Evolutionary conservation across 2,329 filamentous ascomycete species (phyloP), one percentile per base, ranked within the genome.

Genomic region (Stemphylium vesicarium): DNA sequence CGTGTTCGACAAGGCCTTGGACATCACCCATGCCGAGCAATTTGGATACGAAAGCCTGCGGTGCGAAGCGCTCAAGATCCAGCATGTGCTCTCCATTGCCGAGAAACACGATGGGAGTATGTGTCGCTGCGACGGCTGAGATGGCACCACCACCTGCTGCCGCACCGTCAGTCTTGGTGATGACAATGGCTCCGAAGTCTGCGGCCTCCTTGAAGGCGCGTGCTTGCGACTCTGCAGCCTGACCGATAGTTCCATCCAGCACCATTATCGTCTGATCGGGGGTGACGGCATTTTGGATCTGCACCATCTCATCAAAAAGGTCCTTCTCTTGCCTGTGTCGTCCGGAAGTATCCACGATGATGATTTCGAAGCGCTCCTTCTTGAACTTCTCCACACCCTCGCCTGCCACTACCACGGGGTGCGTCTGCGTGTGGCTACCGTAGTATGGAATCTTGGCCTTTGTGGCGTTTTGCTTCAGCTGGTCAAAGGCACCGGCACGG

Each of bases 361-460:
- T 99, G 64, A 99, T 88, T 77, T 99, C 95, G 73, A 99, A 99
- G 42, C 88, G 86, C 80, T 99, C 95, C 82, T 97, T 98, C 81
- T 96, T 97, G 83, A 99, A 99, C 78, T 98, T 96, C 41, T 96
- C 92, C 29, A 99, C 95, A 79, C 95, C 95, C 65, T 97, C 93
- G n/a, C 87, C 85, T 0, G 95, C 94, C 15, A 99, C 95, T 5
- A 92, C 88, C 0, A 94, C 92, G 0, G 95, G 95, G 72, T 99
- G 95, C 7, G 93, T 97, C 79, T 99, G 92, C 2, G 94, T 99
- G 62, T 99, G 82, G 53, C 91, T 96, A 69, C 95, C 95, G 75
- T 96, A 99, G 83, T 99, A 99, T 9, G 95, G 95, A 47, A 99
- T 98, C 81, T 98, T 98, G 45, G 95, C 95, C 77, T 98, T 99